Evolutionary conservation across 129 eudicot species (phyloP).

Genomic region (Saposhnikovia divaricata): DNA sequence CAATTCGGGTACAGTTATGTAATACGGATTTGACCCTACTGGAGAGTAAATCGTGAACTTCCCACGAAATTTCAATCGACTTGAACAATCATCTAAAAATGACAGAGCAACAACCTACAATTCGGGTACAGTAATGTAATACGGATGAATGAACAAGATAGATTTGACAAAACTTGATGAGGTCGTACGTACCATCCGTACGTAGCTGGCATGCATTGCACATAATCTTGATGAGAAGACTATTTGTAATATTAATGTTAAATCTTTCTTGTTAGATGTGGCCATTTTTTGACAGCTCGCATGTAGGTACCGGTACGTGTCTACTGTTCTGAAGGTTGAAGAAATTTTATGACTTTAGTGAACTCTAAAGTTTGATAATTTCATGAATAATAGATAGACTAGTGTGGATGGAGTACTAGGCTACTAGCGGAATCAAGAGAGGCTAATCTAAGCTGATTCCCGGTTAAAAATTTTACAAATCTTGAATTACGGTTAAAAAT

Average conservation of each 20-base stretch:
- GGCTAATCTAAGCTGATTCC: no score
- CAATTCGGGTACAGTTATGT: no score
- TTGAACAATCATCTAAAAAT: background rate
- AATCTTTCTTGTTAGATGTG: background rate
- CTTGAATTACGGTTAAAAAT: no score
- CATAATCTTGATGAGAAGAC: background rate
- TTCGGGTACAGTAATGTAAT: background rate
- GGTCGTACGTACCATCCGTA: constrained; percentile 1
- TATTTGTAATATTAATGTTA: background rate
- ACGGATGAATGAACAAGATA: background rate
- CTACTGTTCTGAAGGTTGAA: background rate
- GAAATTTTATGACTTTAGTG: no score
- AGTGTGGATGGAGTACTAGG: no score
- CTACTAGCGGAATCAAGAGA: no score
- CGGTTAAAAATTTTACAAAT: no score
- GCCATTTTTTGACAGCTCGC: background rate
- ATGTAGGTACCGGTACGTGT: background rate
- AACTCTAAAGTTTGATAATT: background rate
- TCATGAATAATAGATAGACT: no score
- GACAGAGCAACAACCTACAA: background rate
- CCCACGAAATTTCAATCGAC: background rate
- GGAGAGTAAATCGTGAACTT: background rate
- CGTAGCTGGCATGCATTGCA: background rate
- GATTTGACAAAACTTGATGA: background rate
- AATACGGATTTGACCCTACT: no score